These are phyloP conservation scores for Penicillium concentricum DNA, from an alignment of 2,329 filamentous ascomycete genomes.

Conservation along the genomic window DNA sequence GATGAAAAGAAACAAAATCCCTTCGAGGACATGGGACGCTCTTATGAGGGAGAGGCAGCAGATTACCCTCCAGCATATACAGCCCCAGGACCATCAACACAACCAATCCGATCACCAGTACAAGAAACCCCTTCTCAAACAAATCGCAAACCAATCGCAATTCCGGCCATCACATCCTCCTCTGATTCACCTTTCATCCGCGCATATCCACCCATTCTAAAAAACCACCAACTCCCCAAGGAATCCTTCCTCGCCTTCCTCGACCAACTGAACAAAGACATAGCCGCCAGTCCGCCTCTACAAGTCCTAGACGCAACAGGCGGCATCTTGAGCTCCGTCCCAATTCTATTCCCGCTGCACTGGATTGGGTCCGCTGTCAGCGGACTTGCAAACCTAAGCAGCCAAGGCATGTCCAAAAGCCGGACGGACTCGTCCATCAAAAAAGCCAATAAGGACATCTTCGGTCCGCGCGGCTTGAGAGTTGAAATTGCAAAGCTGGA, in stretches of 20 bases:
- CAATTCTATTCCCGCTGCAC: constrained; percentile 23
- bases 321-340: constrained; percentile 24
- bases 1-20: constrained; percentile 7
- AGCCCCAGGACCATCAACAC: background rate
- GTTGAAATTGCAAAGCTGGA: constrained; percentile 29
- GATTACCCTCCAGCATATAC: constrained; percentile 5
- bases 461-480: constrained; percentile 23
- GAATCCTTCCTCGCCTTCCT: constrained; percentile 25
- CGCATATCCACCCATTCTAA: constrained; percentile 16
- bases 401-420: constrained; percentile 23
- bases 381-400: constrained; percentile 21
- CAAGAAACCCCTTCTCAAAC: background rate
- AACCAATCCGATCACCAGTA: background rate
- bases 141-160: constrained; percentile 12
- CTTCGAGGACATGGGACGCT: background rate
- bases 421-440: constrained; percentile 23
- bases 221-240: constrained; percentile 11
- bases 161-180: constrained; percentile 13
- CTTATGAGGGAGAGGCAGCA: background rate
- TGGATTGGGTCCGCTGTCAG: constrained; percentile 27
- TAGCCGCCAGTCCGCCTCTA: constrained; percentile 26
- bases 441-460: constrained; percentile 28
- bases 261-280: constrained; percentile 28
- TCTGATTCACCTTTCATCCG: constrained; percentile 19
- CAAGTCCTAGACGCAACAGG: constrained; percentile 29